Percentiles rank a stretch among this genome's conserved stretches.
phyloP scores from a whole-genome alignment of 192 early-diverging fungal species.

The Chytriomyces hyalinus region DNA sequence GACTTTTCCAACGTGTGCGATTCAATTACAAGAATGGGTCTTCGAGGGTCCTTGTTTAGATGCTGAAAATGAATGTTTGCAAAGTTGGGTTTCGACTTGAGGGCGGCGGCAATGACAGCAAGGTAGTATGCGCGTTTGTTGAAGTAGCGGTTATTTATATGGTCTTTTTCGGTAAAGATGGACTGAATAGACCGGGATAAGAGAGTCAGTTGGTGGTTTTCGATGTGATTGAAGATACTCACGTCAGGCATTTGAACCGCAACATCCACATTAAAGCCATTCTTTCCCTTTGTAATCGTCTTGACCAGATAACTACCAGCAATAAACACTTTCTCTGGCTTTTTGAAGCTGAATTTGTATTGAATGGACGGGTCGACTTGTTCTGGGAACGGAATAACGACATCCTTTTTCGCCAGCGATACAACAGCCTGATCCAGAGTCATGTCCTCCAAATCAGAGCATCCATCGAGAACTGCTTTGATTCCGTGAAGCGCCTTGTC shows the following conservation, averaged over 20 bases:
- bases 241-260: conserved; percentile 87
- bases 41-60: conserved; percentile 51
- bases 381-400: conserved; percentile 79
- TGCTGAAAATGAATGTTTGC: conserved; percentile 51
- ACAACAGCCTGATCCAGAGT: background rate
- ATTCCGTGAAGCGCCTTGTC: conserved; percentile 71
- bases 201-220: background rate
- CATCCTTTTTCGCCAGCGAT: conserved; percentile 25
- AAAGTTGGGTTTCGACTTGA: conserved; percentile 32
- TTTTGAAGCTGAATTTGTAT: conserved; percentile 79
- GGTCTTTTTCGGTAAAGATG: conserved; percentile 91
- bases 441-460: conserved; percentile 57
- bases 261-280: conserved; percentile 83
- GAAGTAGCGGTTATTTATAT: conserved; percentile 92
- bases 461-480: conserved; percentile 70
- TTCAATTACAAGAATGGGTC: conserved; percentile 53
- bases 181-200: conserved; percentile 42
- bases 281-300: conserved; percentile 61
- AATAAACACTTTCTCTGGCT: conserved; percentile 76
- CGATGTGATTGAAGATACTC: conserved; percentile 15
- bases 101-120: conserved; percentile 67
- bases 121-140: conserved; percentile 95
- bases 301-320: conserved; percentile 90
- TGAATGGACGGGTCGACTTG: conserved; percentile 58
- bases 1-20: conserved; percentile 8